Evolutionary conservation across 768 basidiomycete genomes (phyloP).

Genomic region (Grammothele lineata): DNA sequence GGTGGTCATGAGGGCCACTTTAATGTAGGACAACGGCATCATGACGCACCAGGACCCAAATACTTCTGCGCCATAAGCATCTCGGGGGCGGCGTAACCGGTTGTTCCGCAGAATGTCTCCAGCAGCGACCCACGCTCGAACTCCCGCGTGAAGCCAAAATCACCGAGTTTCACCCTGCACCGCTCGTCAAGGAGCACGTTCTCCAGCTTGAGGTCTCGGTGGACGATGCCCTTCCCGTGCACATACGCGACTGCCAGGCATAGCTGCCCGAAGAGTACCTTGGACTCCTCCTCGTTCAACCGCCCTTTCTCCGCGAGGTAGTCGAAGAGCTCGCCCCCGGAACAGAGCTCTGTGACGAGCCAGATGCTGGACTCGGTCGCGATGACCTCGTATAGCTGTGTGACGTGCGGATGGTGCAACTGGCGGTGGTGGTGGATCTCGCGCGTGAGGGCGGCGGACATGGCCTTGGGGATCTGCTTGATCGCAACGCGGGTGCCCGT

Average conservation of each 20-base stretch:
- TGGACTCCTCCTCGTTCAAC: slow-evolving; percentile 77
- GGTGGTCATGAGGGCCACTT: background rate
- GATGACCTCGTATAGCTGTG: slow-evolving; percentile 96
- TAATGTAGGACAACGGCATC: background rate
- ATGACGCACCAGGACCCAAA: slow-evolving; percentile 79
- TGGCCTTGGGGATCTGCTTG: slow-evolving; percentile 95
- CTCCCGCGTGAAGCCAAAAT: slow-evolving; percentile 93
- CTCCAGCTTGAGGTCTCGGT: slow-evolving; percentile 95
- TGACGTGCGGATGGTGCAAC: slow-evolving; percentile 92
- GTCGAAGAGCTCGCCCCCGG: slow-evolving; percentile 96
- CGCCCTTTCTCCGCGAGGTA: slow-evolving; percentile 95
- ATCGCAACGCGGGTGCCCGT: slow-evolving; percentile 91
- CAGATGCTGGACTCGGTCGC: slow-evolving; percentile 94
- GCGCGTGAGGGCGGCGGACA: slow-evolving; percentile 87
- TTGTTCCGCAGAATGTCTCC: slow-evolving; percentile 95
- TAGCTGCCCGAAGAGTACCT: slow-evolving; percentile 91
- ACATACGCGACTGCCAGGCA: slow-evolving; percentile 91
- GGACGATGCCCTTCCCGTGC: slow-evolving; percentile 90
- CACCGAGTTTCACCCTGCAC: slow-evolving; percentile 88
- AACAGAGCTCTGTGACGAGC: slow-evolving; percentile 96
- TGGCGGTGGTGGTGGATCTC: slow-evolving; percentile 99
- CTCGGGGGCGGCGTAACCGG: slow-evolving; percentile 90
- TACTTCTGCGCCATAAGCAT: slow-evolving; percentile 89
- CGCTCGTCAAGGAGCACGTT: slow-evolving; percentile 90
- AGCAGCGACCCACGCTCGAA: slow-evolving; percentile 73